A percentile compares a stretch with the other conserved stretches of the same genome.
These are phyloP conservation scores for Neofusicoccum kwambonambiense DNA, from an alignment of 2,329 filamentous ascomycete species.

Conservation along the genomic window DNA sequence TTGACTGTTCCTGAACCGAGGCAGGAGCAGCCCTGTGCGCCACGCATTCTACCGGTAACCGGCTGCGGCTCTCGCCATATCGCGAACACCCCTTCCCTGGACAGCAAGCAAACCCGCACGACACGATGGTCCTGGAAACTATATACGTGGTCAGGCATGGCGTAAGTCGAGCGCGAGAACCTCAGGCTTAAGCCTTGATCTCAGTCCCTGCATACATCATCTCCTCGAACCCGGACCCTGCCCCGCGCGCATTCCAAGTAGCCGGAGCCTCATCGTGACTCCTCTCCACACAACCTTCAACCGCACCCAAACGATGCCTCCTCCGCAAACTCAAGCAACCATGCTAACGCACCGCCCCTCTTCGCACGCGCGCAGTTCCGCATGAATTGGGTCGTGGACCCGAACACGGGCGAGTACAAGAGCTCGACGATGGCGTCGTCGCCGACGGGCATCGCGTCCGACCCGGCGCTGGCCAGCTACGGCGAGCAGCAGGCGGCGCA, in stretches of 20 bases:
- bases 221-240: slow-evolving; percentile 2
- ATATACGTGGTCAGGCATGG: slow-evolving; percentile 53
- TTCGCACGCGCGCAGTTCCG: slow-evolving; percentile 64
- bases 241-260: not conserved
- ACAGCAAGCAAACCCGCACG: not conserved
- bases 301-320: not conserved
- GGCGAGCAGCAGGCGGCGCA: slow-evolving; percentile 81
- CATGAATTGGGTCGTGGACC: slow-evolving; percentile 84
- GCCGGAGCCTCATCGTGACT: slow-evolving; percentile 18
- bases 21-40: slow-evolving; percentile 11
- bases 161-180: slow-evolving; percentile 38
- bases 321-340: slow-evolving; percentile 14
- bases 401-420: slow-evolving; percentile 73
- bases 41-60: not conserved
- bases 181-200: not conserved
- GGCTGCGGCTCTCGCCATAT: slow-evolving; percentile 2
- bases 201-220: slow-evolving; percentile 5
- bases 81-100: not conserved
- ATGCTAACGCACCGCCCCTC: slow-evolving; percentile 20
- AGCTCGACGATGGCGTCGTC: slow-evolving; percentile 60
- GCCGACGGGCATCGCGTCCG: slow-evolving; percentile 83
- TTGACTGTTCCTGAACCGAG: slow-evolving; percentile 6
- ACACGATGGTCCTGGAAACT: slow-evolving; percentile 42
- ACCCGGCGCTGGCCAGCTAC: slow-evolving; percentile 83
- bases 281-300: not conserved